Percentiles rank a stretch among this genome's conserved stretches.
These are phyloP conservation scores for Graphilbum fragrans DNA, from an alignment of 2,329 filamentous ascomycete genomes.

Conservation along the genomic window DNA sequence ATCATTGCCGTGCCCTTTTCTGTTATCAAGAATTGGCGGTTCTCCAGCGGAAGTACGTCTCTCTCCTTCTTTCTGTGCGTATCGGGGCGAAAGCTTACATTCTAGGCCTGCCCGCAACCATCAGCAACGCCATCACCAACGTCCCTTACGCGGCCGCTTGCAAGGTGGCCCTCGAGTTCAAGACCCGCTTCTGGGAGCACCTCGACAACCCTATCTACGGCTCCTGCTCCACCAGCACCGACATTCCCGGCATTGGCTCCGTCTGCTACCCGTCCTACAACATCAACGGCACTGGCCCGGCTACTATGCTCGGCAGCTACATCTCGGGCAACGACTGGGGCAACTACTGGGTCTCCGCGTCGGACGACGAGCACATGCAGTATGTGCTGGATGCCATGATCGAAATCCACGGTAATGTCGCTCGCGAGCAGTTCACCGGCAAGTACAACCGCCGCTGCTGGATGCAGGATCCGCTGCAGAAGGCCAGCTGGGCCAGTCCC, in stretches of 20 bases:
- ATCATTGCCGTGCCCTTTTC: constrained; percentile 54
- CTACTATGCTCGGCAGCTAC: constrained; percentile 51
- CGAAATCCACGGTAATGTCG: constrained; percentile 52
- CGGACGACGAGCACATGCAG: constrained; percentile 49
- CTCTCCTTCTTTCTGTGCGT: neutral
- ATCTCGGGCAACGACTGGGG: constrained; percentile 27
- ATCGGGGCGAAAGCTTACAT: neutral
- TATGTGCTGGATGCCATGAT: constrained; percentile 53
- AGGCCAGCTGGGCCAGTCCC: constrained; percentile 50
- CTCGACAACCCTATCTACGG: constrained; percentile 45
- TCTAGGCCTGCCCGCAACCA: constrained; percentile 23
- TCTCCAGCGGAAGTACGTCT: constrained; percentile 15
- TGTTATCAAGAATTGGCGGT: constrained; percentile 48
- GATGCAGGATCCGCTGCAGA: constrained; percentile 47
- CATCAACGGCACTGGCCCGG: constrained; percentile 50
- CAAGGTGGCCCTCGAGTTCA: constrained; percentile 56
- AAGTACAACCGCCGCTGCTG: constrained; percentile 54
- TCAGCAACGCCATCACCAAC: constrained; percentile 33
- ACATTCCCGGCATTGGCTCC: constrained; percentile 48
- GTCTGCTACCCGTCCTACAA: constrained; percentile 58
- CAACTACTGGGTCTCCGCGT: constrained; percentile 28
- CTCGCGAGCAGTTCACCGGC: constrained; percentile 50
- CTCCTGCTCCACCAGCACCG: constrained; percentile 42
- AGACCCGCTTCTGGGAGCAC: constrained; percentile 49
- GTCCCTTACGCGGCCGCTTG: constrained; percentile 33